Percentiles rank a stretch among this genome's conserved stretches.
phyloP scores from a whole-genome alignment of 2,329 filamentous ascomycete genomes.

The Knoxdaviesia capensis region DNA sequence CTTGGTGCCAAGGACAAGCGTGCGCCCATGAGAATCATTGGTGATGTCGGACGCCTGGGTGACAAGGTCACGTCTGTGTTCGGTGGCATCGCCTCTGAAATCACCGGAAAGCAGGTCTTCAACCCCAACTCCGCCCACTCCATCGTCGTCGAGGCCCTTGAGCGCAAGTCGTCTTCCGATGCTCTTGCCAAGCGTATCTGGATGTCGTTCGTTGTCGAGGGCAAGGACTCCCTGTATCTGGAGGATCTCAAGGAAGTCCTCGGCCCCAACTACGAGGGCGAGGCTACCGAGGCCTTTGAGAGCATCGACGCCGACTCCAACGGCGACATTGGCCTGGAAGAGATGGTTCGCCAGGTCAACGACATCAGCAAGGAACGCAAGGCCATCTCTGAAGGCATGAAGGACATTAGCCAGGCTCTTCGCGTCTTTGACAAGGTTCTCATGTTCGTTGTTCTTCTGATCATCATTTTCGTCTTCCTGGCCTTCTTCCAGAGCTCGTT shows the following conservation, averaged over 20 bases:
- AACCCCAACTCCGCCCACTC: constrained; percentile 82
- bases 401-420: constrained; percentile 91
- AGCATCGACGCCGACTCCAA: constrained; percentile 74
- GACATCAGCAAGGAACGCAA: constrained; percentile 76
- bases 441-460: constrained; percentile 58
- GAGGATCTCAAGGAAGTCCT: constrained; percentile 83
- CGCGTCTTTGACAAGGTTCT: constrained; percentile 76
- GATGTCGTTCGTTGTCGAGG: constrained; percentile 96
- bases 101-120: constrained; percentile 89
- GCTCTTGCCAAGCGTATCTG: constrained; percentile 87
- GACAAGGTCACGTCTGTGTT: constrained; percentile 89
- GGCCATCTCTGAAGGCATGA: constrained; percentile 80
- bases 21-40: constrained; percentile 62
- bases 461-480: constrained; percentile 72
- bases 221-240: constrained; percentile 53
- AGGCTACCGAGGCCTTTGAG: constrained; percentile 72
- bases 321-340: constrained; percentile 83
- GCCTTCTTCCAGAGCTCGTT: constrained; percentile 80
- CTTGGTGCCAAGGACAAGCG: constrained; percentile 33
- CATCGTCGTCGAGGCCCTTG: constrained; percentile 71
- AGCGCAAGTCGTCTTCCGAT: constrained; percentile 67
- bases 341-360: constrained; percentile 77
- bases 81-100: constrained; percentile 82
- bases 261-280: constrained; percentile 47
- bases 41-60: constrained; percentile 60